phyloP scores from a whole-genome alignment of 2,329 filamentous ascomycete species.

The Didymella pinodella region DNA sequence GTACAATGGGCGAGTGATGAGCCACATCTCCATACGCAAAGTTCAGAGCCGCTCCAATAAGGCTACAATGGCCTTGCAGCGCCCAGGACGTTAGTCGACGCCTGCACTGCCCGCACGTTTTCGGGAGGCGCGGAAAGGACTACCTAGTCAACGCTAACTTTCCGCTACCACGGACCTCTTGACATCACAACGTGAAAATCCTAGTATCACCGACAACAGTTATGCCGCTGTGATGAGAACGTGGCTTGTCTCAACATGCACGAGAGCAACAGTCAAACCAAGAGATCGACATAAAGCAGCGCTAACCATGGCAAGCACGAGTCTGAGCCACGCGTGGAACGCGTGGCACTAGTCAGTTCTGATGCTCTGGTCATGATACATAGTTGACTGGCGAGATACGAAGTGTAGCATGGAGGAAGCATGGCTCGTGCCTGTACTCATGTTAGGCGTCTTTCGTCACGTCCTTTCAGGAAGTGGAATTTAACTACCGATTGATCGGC shows the following conservation, averaged over 20 bases:
- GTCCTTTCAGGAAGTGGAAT: neutral
- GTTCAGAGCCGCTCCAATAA: neutral
- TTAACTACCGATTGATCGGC: neutral
- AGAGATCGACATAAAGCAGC: neutral
- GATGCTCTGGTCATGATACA: neutral
- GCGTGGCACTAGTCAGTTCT: neutral
- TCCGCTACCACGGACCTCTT: neutral
- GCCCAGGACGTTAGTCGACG: neutral
- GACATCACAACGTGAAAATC: constrained; percentile 1
- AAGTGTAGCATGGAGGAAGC: neutral
- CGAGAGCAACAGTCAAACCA: neutral
- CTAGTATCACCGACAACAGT: neutral
- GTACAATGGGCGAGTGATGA: neutral
- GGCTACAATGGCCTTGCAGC: neutral
- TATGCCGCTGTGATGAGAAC: neutral
- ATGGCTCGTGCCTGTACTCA: neutral
- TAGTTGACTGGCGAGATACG: neutral
- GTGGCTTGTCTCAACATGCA: neutral
- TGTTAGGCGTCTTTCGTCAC: neutral
- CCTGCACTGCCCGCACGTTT: neutral
- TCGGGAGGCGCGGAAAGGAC: neutral
- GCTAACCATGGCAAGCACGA: neutral
- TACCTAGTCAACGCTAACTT: neutral
- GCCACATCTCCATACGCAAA: neutral
- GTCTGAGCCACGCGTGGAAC: neutral